These are phyloP conservation scores for Litchi chinensis DNA, from an alignment of 345 rosid genomes.

Conservation along the genomic window DNA sequence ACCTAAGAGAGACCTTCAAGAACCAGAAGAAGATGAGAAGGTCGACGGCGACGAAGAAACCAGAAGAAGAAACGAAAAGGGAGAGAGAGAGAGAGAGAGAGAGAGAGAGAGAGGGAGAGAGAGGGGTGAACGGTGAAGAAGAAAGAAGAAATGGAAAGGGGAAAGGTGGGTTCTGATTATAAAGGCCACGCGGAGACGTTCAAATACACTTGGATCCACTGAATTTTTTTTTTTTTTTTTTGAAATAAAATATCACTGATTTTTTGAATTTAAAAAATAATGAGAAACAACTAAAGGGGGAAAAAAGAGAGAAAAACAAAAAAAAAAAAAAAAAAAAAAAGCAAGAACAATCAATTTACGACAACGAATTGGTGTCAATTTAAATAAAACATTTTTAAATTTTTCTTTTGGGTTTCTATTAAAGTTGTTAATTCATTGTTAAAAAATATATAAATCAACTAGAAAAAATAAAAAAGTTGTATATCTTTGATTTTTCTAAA, in stretches of 20 bases:
- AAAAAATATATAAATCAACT: too few relatives aligned
- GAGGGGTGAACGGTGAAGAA: neutral
- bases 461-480: too few relatives aligned
- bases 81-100: constrained; percentile 14
- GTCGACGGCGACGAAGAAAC: too few relatives aligned
- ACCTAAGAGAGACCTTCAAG: too few relatives aligned
- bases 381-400: neutral
- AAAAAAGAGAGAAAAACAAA: too few relatives aligned
- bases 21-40: neutral
- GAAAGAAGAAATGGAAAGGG: neutral
- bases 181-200: neutral
- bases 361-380: neutral
- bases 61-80: neutral
- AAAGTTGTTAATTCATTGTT: too few relatives aligned
- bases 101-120: neutral
- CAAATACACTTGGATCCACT: constrained; percentile 23
- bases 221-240: too few relatives aligned
- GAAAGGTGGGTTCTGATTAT: constrained; percentile 21
- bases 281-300: constrained; percentile 7
- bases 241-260: constrained; percentile 25
- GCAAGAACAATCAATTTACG: too few relatives aligned
- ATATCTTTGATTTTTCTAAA: too few relatives aligned
- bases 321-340: too few relatives aligned
- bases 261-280: constrained; percentile 42
- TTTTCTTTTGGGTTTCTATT: neutral